These are phyloP conservation scores for Rhypophila decipiens DNA, from an alignment of 495 filamentous ascomycete genomes.

Conservation along the genomic window DNA sequence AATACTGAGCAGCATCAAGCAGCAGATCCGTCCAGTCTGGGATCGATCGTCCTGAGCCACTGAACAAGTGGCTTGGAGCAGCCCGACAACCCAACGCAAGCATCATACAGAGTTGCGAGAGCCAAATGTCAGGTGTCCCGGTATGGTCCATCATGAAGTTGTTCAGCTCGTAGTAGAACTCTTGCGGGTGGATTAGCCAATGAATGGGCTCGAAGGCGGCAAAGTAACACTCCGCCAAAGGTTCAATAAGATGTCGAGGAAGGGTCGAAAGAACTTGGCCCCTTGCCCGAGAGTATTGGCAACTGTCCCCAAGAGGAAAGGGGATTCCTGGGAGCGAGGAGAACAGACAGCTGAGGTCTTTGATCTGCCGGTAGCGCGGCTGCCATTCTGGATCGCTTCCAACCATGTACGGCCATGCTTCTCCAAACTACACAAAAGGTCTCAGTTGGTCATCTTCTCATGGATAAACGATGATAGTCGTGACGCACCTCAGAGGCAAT, in stretches of 20 bases:
- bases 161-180: conserved; percentile 16
- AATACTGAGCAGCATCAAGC: conserved; percentile 18
- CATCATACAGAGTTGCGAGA: conserved; percentile 23
- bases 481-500: conserved; percentile 19
- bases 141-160: conserved; percentile 17
- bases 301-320: conserved; percentile 19
- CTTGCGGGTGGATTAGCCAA: conserved; percentile 12
- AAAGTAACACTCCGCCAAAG: conserved; percentile 20
- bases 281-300: conserved; percentile 6
- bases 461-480: neutral
- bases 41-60: conserved; percentile 8
- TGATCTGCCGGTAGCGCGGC: conserved; percentile 14
- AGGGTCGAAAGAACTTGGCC: conserved; percentile 15
- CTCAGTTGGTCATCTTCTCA: neutral
- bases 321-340: conserved; percentile 10
- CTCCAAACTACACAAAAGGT: conserved; percentile 11
- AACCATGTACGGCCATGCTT: conserved; percentile 17
- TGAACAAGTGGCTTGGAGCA: conserved; percentile 9
- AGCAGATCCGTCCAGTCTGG: conserved; percentile 18
- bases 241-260: conserved; percentile 15
- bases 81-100: conserved; percentile 17
- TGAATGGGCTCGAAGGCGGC: conserved; percentile 20
- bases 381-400: conserved; percentile 17
- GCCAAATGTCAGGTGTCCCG: conserved; percentile 15
- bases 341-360: conserved; percentile 15